These are phyloP conservation scores for Phytophthora fragariae DNA, from an alignment of 352 stramenopile genomes.

Conservation along the genomic window DNA sequence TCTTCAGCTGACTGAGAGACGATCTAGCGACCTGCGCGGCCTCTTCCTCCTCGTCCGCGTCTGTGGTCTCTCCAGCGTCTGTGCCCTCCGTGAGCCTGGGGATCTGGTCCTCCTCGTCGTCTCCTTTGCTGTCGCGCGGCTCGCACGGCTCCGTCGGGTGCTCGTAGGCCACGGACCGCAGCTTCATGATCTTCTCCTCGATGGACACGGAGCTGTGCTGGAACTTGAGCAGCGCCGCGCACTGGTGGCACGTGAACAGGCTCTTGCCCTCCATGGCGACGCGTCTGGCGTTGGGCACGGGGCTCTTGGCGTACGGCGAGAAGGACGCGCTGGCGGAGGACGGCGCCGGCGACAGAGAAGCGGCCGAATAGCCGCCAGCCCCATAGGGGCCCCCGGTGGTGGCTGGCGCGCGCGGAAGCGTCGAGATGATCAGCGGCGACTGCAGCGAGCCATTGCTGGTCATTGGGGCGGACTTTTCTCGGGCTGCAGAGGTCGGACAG, in stretches of 20 bases:
- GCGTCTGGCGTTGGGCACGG: slow-evolving; percentile 27
- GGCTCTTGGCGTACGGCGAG: slow-evolving; percentile 39
- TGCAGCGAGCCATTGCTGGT: slow-evolving; percentile 36
- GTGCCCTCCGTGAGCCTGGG: slow-evolving; percentile 42
- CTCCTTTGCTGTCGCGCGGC: slow-evolving; percentile 29
- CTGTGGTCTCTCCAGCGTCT: slow-evolving; percentile 36
- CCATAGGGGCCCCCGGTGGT: slow-evolving; percentile 10
- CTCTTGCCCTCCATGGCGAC: slow-evolving; percentile 79
- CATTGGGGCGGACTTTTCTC: slow-evolving; percentile 28
- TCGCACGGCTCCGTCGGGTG: slow-evolving; percentile 32
- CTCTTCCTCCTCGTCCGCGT: slow-evolving; percentile 48
- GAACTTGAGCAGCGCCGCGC: slow-evolving; percentile 78
- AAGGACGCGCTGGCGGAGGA: slow-evolving; percentile 34
- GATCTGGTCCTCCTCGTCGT: slow-evolving; percentile 37
- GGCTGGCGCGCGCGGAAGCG: slow-evolving; percentile 33
- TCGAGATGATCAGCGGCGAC: slow-evolving; percentile 38
- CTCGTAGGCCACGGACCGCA: slow-evolving; percentile 56
- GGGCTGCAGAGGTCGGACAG: slow-evolving; percentile 4
- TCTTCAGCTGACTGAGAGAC: slow-evolving; percentile 40
- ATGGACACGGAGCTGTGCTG: slow-evolving; percentile 65
- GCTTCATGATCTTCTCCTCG: slow-evolving; percentile 67
- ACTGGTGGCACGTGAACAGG: slow-evolving; percentile 80
- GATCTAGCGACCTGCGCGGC: slow-evolving; percentile 24
- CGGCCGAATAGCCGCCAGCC: not conserved
- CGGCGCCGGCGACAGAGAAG: slow-evolving; percentile 23